Base-by-base conservation (phyloP, 805 yeast genomes). In the Saccharomycopsis oosterbeekiorum region DNA sequence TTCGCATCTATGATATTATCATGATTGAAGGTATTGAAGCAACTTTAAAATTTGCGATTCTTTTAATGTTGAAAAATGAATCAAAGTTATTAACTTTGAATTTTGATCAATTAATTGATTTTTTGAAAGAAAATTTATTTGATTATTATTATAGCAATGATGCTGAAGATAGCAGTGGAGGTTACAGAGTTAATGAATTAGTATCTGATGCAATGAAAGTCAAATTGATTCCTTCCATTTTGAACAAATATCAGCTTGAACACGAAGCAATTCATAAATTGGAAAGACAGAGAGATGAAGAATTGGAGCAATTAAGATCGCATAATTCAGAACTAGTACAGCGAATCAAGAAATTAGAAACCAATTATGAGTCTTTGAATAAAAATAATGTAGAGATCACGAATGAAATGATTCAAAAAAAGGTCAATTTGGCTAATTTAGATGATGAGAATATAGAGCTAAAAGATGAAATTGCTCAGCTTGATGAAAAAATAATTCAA, bases 1-100 rank as follows among this genome's bases (percentile, higher is more conserved):
- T 90, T 65, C 79, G 97, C 64, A 89, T 94, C 50, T 89, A 82
- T 71, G 99, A 94, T 74, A 81, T 89, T 63, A 84, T 94, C 8
- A 84, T 94, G 59, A 86, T 96, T 8, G 97, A 94, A 75, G 99
- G 99, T 47, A 76, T 86, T 54, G 98, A 92, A 74, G 84, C 96
- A 2, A 77, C 93, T 55, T 76, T 94, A 67, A 85, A 90, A 69
- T 87, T 94, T 73, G 92, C 96, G 0, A 78, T 91, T 11, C 90
- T 89, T 55, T 76, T 94, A 65, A 84, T 94, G 85, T 70, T 81
- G 37, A 82, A 83, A 67, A 90, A 89, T 69, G 83, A 86, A 59
- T 75, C 75, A 1, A 78, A 76, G 54, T 74, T 94, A 21, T 66
- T 89, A 43, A 69, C 75, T 1, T 77, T 91, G 60, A 80, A 80